Evolutionary conservation across 768 basidiomycete genomes (phyloP).

Genomic region (Fomitopsis serialis): DNA sequence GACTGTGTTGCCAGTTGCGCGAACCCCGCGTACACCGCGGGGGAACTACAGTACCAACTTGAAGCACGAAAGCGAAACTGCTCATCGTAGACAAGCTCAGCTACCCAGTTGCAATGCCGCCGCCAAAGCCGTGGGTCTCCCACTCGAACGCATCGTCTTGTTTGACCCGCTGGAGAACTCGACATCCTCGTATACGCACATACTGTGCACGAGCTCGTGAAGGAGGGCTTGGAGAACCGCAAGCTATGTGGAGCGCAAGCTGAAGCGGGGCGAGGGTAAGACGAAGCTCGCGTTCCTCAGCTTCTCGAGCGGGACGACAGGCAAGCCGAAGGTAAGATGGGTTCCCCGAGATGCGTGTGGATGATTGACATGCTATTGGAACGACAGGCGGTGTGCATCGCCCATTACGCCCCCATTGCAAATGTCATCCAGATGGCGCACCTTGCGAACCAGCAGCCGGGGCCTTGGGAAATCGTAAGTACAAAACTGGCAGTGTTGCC

Average conservation of each 20-base stretch:
- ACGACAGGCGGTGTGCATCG: constrained; percentile 33
- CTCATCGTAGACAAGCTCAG: constrained; percentile 20
- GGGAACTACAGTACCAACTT: constrained; percentile 27
- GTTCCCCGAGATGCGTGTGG: constrained; percentile 41
- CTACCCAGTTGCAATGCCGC: constrained; percentile 16
- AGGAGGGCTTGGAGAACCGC: constrained; percentile 33
- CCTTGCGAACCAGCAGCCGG: constrained; percentile 34
- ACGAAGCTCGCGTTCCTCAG: constrained; percentile 66
- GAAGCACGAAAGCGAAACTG: constrained; percentile 17
- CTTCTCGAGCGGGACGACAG: constrained; percentile 76
- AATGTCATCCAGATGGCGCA: constrained; percentile 34
- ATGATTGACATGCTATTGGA: constrained; percentile 27
- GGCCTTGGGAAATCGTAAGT: constrained; percentile 41
- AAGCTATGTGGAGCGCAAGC: constrained; percentile 43
- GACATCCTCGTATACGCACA: constrained; percentile 8
- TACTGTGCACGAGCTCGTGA: constrained; percentile 43
- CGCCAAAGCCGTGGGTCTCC: constrained; percentile 18
- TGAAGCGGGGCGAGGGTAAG: constrained; percentile 56
- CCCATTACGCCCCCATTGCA: constrained; percentile 32
- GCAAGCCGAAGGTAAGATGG: constrained; percentile 58
- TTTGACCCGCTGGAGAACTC: constrained; percentile 13
- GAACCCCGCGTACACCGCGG: constrained; percentile 26
- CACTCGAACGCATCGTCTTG: constrained; percentile 17
- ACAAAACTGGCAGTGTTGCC: constrained; percentile 55
- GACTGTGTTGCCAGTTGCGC: constrained; percentile 16